A percentile compares a stretch with the other conserved stretches of the same genome.
phyloP scores from a whole-genome alignment of 140 eudicot genomes.

The Erigeron philadelphicus region DNA sequence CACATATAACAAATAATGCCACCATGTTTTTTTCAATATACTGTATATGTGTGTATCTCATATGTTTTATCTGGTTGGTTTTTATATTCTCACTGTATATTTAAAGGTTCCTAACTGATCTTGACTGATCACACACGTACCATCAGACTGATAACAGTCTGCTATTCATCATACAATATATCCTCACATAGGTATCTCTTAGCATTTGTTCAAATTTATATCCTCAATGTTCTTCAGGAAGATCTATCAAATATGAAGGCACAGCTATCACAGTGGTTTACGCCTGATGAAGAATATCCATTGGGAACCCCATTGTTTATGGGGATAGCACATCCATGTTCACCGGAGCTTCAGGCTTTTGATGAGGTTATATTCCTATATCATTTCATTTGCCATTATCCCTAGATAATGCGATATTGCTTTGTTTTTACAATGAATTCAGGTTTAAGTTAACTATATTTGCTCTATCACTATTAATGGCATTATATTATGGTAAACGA shows the following conservation, averaged over 20 bases:
- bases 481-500: neutral
- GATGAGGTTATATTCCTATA: constrained; percentile 49
- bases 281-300: constrained; percentile 71
- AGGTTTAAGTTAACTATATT: neutral
- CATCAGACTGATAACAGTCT: neutral
- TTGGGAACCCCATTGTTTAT: constrained; percentile 51
- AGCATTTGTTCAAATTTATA: constrained; percentile 2
- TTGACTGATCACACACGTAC: neutral
- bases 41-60: neutral
- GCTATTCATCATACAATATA: neutral
- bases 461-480: neutral
- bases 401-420: neutral
- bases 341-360: constrained; percentile 59
- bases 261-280: constrained; percentile 53
- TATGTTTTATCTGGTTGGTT: neutral
- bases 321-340: constrained; percentile 65
- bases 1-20: neutral
- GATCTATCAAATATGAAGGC: constrained; percentile 44
- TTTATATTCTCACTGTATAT: neutral
- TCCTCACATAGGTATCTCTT: neutral
- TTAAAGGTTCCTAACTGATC: neutral
- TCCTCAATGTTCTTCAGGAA: constrained; percentile 39
- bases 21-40: neutral
- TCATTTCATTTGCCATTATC: neutral
- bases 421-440: constrained; percentile 1